A percentile compares a stretch with the other conserved stretches of the same genome.
phyloP scores from a whole-genome alignment of 805 yeast genomes.

The Schwanniomyces sp. region DNA sequence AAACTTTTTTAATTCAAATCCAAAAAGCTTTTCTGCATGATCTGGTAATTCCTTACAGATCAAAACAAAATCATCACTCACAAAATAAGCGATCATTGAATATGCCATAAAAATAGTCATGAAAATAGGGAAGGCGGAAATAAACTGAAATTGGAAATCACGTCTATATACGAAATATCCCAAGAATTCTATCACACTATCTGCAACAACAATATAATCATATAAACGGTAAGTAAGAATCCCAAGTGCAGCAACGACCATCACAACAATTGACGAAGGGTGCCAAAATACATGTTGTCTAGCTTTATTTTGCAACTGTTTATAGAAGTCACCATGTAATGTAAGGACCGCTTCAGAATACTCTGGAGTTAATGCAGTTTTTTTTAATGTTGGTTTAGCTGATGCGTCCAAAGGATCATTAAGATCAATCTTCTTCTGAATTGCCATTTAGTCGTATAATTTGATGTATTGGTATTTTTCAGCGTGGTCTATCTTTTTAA shows the following conservation, averaged over 20 bases:
- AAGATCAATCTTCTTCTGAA: conserved; percentile 53
- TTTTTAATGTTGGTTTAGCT: conserved; percentile 52
- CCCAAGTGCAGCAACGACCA: background rate
- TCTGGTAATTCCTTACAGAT: conserved; percentile 29
- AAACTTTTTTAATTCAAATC: conserved; percentile 50
- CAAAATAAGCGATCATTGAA: conserved; percentile 37
- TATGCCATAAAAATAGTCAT: conserved; percentile 36
- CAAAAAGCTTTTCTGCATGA: conserved; percentile 41
- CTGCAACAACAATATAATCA: conserved; percentile 32
- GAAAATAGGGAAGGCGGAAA: conserved; percentile 36
- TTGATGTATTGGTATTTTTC: background rate
- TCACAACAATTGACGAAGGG: conserved; percentile 19
- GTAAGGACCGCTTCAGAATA: conserved; percentile 59
- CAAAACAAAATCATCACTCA: conserved; percentile 49
- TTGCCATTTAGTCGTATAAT: conserved; percentile 22
- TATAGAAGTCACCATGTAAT: conserved; percentile 61
- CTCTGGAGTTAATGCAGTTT: conserved; percentile 53
- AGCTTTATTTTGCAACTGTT: conserved; percentile 46
- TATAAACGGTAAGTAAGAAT: conserved; percentile 19
- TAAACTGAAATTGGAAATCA: conserved; percentile 23
- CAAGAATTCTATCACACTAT: conserved; percentile 27
- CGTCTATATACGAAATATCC: conserved; percentile 17
- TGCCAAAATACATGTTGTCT: conserved; percentile 48
- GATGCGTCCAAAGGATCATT: conserved; percentile 54
- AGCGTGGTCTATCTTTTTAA: background rate